Evolutionary conservation across 257 asterid species (phyloP).

Genomic region (Rauvolfia tetraphylla): DNA sequence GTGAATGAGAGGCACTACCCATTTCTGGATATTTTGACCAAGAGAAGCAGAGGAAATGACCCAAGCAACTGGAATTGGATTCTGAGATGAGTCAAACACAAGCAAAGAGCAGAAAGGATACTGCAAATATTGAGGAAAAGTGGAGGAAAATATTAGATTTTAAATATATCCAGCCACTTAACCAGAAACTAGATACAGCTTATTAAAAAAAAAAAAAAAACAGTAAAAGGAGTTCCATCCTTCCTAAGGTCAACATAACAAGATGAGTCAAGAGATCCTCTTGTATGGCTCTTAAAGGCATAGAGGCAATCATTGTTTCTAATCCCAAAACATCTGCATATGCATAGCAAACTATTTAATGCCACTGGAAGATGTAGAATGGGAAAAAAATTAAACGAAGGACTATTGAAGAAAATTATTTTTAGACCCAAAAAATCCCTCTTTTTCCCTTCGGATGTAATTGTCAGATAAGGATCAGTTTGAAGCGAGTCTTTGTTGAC

Average conservation of each 20-base stretch:
- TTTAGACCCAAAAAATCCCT: neutral
- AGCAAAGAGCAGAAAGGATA: constrained; percentile 6
- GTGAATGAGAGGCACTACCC: neutral
- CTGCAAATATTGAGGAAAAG: neutral
- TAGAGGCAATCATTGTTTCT: neutral
- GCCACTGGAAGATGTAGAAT: neutral
- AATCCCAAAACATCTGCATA: neutral
- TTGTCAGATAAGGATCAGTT: neutral
- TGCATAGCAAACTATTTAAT: neutral
- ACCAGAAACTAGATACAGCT: neutral
- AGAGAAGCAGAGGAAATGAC: neutral
- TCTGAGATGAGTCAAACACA: constrained; percentile 2
- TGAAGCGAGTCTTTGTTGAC: too few relatives aligned
- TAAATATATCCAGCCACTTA: neutral
- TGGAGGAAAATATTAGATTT: neutral
- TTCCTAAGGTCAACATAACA: neutral
- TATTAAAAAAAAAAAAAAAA: neutral
- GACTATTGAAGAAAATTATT: neutral
- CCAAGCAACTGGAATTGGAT: constrained; percentile 10
- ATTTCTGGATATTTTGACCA: constrained; percentile 1
- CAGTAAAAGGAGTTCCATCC: neutral
- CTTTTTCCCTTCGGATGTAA: neutral
- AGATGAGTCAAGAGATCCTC: neutral
- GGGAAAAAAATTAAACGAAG: neutral
- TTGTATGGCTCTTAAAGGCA: neutral